A percentile compares a stretch with the other conserved stretches of the same genome.
phyloP scores from a whole-genome alignment of 106 monocot genomes.

The Alisma plantagoaquatica region DNA sequence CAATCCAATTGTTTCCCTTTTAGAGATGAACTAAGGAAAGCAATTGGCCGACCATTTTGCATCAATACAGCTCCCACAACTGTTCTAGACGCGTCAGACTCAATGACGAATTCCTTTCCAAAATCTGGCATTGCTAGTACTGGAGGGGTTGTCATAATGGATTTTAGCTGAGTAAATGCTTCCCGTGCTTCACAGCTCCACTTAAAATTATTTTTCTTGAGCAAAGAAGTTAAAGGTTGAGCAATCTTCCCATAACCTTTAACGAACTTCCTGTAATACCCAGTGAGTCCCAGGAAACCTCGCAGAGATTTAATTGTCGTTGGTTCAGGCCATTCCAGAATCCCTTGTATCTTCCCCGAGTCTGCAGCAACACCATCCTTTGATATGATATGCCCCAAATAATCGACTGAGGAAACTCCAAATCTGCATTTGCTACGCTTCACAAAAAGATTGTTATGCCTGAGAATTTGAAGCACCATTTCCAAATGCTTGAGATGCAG shows the following conservation, averaged over 20 bases:
- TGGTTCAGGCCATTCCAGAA: background rate
- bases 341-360: background rate
- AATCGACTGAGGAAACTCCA: background rate
- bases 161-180: background rate
- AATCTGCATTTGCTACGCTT: background rate
- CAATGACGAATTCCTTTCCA: background rate
- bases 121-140: background rate
- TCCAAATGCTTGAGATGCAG: background rate
- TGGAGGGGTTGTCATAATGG: background rate
- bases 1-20: too few relatives aligned
- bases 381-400: background rate
- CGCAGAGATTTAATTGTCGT: background rate
- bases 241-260: constrained; percentile 2
- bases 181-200: background rate
- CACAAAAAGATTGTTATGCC: background rate
- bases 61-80: constrained; percentile 1
- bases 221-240: background rate
- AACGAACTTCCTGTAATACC: constrained; percentile 5
- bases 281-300: constrained; percentile 5
- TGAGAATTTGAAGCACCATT: background rate
- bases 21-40: background rate
- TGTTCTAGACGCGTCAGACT: background rate
- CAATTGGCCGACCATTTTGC: constrained; percentile 1
- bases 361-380: background rate
- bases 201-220: background rate